A percentile compares a stretch with the other conserved stretches of the same genome.
These are phyloP conservation scores for Lipomyces yamadae DNA, from an alignment of 805 yeast species.

Conservation along the genomic window DNA sequence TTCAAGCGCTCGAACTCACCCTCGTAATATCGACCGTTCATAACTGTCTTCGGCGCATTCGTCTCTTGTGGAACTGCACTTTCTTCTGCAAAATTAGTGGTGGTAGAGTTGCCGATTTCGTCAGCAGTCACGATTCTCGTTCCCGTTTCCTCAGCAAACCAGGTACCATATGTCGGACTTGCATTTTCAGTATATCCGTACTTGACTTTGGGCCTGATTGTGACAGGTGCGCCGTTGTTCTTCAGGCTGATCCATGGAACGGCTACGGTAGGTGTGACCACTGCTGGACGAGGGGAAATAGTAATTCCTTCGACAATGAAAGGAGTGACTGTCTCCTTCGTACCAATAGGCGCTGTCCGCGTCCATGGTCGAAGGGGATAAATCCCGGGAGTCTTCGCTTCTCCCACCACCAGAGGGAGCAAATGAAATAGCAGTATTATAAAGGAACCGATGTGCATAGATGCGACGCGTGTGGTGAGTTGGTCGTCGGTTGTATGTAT, in stretches of 20 bases:
- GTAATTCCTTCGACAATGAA: conserved; percentile 68
- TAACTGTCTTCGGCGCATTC: conserved; percentile 9
- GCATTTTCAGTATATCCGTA: conserved; percentile 71
- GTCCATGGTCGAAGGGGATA: conserved; percentile 35
- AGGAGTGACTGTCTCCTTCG: conserved; percentile 64
- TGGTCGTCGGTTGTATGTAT: not conserved
- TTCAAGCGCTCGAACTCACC: conserved; percentile 57
- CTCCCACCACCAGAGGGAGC: conserved; percentile 28
- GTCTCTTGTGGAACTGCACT: conserved; percentile 5
- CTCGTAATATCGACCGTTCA: conserved; percentile 22
- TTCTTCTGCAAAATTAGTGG: conserved; percentile 6
- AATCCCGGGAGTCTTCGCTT: conserved; percentile 36
- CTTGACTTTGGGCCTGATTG: conserved; percentile 68
- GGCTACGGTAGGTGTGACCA: conserved; percentile 55
- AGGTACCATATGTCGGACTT: conserved; percentile 74
- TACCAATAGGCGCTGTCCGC: conserved; percentile 36
- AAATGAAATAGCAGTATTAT: conserved; percentile 10
- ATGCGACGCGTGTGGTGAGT: not conserved
- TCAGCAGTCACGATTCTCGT: not conserved
- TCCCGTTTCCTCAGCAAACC: conserved; percentile 58
- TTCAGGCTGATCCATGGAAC: conserved; percentile 82
- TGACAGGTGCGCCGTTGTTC: conserved; percentile 77
- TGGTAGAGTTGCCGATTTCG: not conserved
- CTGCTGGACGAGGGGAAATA: conserved; percentile 57
- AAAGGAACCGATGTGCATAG: conserved; percentile 8